These are phyloP conservation scores for Dryas octopetala DNA, from an alignment of 306 rosid genomes.

Conservation along the genomic window DNA sequence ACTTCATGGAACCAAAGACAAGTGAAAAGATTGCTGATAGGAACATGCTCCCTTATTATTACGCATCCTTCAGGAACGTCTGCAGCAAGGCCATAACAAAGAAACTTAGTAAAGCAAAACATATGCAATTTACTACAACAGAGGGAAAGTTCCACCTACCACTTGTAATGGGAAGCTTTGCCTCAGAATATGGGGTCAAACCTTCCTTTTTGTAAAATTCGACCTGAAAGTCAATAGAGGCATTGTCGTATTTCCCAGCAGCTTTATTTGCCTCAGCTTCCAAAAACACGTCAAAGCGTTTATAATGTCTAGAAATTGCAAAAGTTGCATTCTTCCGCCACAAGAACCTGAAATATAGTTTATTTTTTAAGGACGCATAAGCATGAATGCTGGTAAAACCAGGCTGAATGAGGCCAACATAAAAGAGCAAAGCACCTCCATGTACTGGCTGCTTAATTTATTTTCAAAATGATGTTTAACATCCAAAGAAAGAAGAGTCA, in stretches of 20 bases:
- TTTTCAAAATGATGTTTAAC: background rate
- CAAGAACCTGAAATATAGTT: slow-evolving; percentile 60
- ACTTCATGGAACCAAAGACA: slow-evolving; percentile 99
- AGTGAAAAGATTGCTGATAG: slow-evolving; percentile 83
- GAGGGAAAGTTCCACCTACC: slow-evolving; percentile 52
- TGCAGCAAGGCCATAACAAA: slow-evolving; percentile 44
- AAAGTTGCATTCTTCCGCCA: slow-evolving; percentile 96
- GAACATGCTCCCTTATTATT: slow-evolving; percentile 80
- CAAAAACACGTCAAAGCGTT: slow-evolving; percentile 78
- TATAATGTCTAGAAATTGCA: slow-evolving; percentile 93
- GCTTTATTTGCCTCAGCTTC: slow-evolving; percentile 99
- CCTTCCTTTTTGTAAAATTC: slow-evolving; percentile 87
- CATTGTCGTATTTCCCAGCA: slow-evolving; percentile 81
- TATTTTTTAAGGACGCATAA: background rate
- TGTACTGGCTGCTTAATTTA: background rate
- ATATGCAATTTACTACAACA: slow-evolving; percentile 12
- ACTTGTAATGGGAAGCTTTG: slow-evolving; percentile 88
- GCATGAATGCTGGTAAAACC: background rate
- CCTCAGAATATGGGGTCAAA: slow-evolving; percentile 78
- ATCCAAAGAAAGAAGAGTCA: slow-evolving; percentile 1
- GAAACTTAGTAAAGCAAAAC: slow-evolving; percentile 16
- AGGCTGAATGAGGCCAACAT: slow-evolving; percentile 5
- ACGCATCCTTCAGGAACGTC: slow-evolving; percentile 99
- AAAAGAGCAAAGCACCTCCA: slow-evolving; percentile 11
- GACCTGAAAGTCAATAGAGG: slow-evolving; percentile 86